phyloP scores from a whole-genome alignment of 805 yeast genomes.

The Spathaspora passalidarum region DNA sequence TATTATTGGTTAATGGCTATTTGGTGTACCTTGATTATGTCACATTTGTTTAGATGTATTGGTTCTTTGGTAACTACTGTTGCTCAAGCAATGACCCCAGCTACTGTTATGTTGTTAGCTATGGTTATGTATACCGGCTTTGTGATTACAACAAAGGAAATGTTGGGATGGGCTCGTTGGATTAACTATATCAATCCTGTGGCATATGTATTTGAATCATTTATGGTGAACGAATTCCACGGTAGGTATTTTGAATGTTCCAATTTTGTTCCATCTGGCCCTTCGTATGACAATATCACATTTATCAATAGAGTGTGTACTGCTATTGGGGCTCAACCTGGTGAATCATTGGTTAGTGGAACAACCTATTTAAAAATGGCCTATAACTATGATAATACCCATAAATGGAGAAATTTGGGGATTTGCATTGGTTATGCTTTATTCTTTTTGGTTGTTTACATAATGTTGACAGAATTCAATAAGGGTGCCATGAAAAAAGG shows the following conservation, averaged over 20 bases:
- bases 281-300: conserved; percentile 42
- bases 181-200: conserved; percentile 42
- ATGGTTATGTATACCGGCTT: conserved; percentile 55
- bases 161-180: conserved; percentile 68
- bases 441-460: conserved; percentile 37
- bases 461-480: conserved; percentile 31
- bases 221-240: conserved; percentile 65
- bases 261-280: conserved; percentile 59
- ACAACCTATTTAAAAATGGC: conserved; percentile 48
- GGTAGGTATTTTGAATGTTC: conserved; percentile 54
- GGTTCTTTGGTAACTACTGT: conserved; percentile 41
- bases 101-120: conserved; percentile 44
- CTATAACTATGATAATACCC: conserved; percentile 51
- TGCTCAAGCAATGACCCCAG: conserved; percentile 44
- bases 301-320: conserved; percentile 49
- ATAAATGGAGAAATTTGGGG: conserved; percentile 83
- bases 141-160: conserved; percentile 40
- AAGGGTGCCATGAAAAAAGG: conserved; percentile 45
- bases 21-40: conserved; percentile 36
- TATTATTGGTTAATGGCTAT: conserved; percentile 32
- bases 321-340: conserved; percentile 58
- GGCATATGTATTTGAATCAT: conserved; percentile 49
- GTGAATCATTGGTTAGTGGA: conserved; percentile 54
- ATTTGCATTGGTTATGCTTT: conserved; percentile 52
- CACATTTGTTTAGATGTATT: conserved; percentile 39